Base-by-base conservation (phyloP, 2,329 filamentous ascomycete genomes). In the Phyllosticta citrichinensis region DNA sequence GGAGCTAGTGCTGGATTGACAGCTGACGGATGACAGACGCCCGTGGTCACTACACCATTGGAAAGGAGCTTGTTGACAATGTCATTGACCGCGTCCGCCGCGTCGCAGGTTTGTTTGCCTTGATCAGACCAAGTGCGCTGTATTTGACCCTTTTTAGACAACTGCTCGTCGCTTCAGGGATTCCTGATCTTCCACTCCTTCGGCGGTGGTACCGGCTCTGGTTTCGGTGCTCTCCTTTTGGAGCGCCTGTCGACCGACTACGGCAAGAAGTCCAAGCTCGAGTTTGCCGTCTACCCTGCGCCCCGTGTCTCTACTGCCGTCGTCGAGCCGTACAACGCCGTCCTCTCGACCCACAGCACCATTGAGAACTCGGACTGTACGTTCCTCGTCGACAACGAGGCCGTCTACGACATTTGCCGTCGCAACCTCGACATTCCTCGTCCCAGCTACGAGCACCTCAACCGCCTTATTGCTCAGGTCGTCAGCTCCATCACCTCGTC, bases 161-260 rank as follows among this genome's bases (percentile, higher is more conserved):
- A 94, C 86, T 99, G 94, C 80, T 88, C 89, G 70, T 93, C 92
- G 80, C 91, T 99, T 63, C 94, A 99, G 79, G 94, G 94, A 74
- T 99, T 99, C 88, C 85, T 97, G 68, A 92, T 99, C 74, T 97
- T 97, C 89, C 94, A 99, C 87, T 97, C 93, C 63, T 97, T 99
- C 76, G 94, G 94, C 80, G 94, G 94, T 80, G 94, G 94, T 82
- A 99, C 94, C 70, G 94, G 94, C 72, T 99, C 94, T 70, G 94
- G 94, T 75, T 99, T 99, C 78, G 94, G 94, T 80, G 94, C 94
- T 71, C 87, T 99, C 68, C 83, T 99, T 71, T 96, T 99, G 91
- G 94, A 99, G 83, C 93, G 94, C 76, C 87, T 99, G 65, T 97
- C 94, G 40, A 90, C 97, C 73, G 94, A 99, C 81, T 99, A 97